phyloP scores from a whole-genome alignment of 257 asterid genomes.

The Knoxia roxburghii region DNA sequence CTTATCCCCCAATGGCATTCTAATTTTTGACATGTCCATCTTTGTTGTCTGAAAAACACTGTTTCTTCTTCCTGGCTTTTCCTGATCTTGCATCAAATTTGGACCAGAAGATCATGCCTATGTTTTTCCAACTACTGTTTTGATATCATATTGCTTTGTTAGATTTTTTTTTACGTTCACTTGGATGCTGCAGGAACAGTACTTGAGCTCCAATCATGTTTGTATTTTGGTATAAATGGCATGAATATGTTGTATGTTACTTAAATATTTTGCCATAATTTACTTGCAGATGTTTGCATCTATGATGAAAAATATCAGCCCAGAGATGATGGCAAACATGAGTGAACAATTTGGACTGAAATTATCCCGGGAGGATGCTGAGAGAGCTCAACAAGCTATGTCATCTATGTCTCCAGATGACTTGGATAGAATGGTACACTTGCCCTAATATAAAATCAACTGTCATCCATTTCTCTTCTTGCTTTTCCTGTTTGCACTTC shows the following conservation, averaged over 20 bases:
- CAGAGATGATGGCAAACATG: constrained; percentile 96
- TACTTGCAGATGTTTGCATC: constrained; percentile 82
- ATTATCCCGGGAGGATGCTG: constrained; percentile 95
- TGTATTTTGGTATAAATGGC: not conserved
- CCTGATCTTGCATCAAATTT: not conserved
- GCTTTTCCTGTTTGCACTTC: not conserved
- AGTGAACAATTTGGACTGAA: constrained; percentile 85
- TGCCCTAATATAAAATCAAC: not conserved
- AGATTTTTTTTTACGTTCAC: not conserved
- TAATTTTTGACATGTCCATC: not conserved
- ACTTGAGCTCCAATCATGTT: not conserved
- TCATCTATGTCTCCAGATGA: constrained; percentile 87
- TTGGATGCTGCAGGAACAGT: not conserved
- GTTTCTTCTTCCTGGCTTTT: not conserved
- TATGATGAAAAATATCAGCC: constrained; percentile 82
- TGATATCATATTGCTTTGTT: not conserved
- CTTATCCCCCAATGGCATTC: not conserved
- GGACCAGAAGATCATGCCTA: not conserved
- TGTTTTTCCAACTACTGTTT: no score
- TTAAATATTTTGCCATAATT: constrained; percentile 15
- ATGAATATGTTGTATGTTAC: not conserved
- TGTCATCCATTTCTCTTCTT: not conserved
- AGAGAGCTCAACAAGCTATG: constrained; percentile 97
- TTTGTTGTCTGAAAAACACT: not conserved
- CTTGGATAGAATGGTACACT: constrained; percentile 76